Percentiles rank a stretch among this genome's conserved stretches.
phyloP scores from a whole-genome alignment of 2,329 filamentous ascomycete genomes.

The Fusarium abutilonis region DNA sequence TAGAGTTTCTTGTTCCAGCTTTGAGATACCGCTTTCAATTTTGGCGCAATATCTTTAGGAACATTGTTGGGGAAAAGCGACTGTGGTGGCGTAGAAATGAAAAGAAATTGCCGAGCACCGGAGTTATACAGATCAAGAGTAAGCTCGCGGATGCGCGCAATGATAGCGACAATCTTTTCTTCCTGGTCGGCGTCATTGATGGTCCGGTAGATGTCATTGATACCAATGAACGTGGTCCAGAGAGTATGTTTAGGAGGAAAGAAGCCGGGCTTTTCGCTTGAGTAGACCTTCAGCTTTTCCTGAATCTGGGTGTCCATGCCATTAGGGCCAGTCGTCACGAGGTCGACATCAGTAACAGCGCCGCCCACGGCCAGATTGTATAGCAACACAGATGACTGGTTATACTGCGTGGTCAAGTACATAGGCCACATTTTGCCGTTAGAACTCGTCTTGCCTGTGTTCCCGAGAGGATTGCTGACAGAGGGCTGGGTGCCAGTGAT shows the following conservation, averaged over 20 bases:
- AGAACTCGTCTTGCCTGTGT: slow-evolving; percentile 16
- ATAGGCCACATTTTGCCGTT: slow-evolving; percentile 24
- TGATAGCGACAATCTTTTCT: neutral
- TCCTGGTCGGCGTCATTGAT: slow-evolving; percentile 8
- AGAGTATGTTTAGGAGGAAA: slow-evolving; percentile 6
- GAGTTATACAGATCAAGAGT: neutral
- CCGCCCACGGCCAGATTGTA: slow-evolving; percentile 24
- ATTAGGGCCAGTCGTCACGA: slow-evolving; percentile 13
- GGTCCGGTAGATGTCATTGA: slow-evolving; percentile 26
- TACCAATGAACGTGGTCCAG: slow-evolving; percentile 14
- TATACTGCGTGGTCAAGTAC: slow-evolving; percentile 15
- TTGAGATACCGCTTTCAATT: neutral
- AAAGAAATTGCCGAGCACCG: slow-evolving; percentile 14
- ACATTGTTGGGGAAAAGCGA: slow-evolving; percentile 18
- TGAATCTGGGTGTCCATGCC: slow-evolving; percentile 9
- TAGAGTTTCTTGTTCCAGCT: slow-evolving; percentile 3
- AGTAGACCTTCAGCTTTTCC: neutral
- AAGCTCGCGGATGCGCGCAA: neutral
- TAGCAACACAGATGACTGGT: neutral
- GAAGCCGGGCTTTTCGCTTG: neutral
- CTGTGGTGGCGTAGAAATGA: slow-evolving; percentile 16
- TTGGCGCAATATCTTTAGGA: slow-evolving; percentile 4
- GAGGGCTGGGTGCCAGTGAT: slow-evolving; percentile 7
- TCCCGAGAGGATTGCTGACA: neutral
- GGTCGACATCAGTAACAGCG: slow-evolving; percentile 10